Percentiles rank a stretch among this genome's conserved stretches.
Evolutionary conservation across 441 rosid genomes (phyloP).

Genomic region (Pelargonium australe): DNA sequence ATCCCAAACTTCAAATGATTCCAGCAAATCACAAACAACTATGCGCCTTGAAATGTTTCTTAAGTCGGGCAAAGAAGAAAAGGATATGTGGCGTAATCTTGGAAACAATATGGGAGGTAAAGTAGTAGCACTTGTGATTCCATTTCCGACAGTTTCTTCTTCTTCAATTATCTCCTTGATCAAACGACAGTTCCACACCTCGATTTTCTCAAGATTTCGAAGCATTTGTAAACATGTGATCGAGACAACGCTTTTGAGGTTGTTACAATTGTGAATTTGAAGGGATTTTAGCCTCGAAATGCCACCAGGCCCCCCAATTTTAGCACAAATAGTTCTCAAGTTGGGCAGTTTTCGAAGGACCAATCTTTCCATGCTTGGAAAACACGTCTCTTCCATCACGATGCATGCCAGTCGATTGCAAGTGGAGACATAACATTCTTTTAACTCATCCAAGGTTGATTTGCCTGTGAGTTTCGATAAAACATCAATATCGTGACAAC

Average conservation of each 20-base stretch:
- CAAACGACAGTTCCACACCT: constrained; percentile 2
- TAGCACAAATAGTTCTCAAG: constrained; percentile 6
- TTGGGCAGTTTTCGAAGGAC: constrained; percentile 18
- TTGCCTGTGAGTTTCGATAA: constrained; percentile 13
- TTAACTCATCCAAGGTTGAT: constrained; percentile 15
- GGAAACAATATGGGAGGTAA: constrained; percentile 2
- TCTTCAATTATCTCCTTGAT: constrained; percentile 19
- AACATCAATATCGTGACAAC: constrained; percentile 20
- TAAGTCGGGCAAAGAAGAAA: constrained; percentile 9
- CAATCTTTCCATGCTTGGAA: constrained; percentile 11
- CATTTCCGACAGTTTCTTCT: background rate
- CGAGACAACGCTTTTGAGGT: constrained; percentile 15
- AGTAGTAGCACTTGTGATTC: background rate
- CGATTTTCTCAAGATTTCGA: constrained; percentile 17
- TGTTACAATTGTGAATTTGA: constrained; percentile 18
- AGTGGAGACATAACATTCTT: constrained; percentile 19
- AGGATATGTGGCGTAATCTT: background rate
- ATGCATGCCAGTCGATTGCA: constrained; percentile 17
- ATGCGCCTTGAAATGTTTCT: constrained; percentile 11
- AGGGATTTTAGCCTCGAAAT: constrained; percentile 13
- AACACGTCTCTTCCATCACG: constrained; percentile 11
- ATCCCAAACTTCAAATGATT: background rate
- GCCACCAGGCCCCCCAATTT: background rate
- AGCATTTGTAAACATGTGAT: constrained; percentile 12
- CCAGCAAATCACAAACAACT: constrained; percentile 17